Base-by-base conservation (phyloP, 148 eudicot species). In the Camellia japonica region DNA sequence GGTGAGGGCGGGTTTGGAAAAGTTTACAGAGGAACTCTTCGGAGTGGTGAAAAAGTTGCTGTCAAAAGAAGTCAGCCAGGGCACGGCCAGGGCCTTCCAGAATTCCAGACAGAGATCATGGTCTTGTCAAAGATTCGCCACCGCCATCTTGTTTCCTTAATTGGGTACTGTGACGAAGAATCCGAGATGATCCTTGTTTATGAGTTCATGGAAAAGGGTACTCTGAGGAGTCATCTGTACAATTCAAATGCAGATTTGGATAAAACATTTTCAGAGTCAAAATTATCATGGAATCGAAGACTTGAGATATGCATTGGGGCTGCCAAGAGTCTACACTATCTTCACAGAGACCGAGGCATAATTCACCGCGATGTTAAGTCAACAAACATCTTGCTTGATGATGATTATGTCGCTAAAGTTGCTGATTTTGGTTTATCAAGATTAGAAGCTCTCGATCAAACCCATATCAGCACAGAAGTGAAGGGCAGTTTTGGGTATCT, bases 311-410 rank as follows among this genome's bases (percentile, higher is more conserved):
- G 90, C 83, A 83, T 87, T 44, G 89, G 87, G 18, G 85, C 89
- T 9, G 86, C 92, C 0, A 78, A 80, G 66, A 89, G 92, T 30
- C 75, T 90, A 23, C 84, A 90, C 15, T 88, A 89, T 74, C 92
- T 89, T 42, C 92, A 89, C 69, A 80, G 82, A 9, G 82, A 82
- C 12, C 83, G 76, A 38, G 89, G 87, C 58, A 87, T 90, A 80
- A 88, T 90, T 67, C 93, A 90, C 64, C 91, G 93, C 5, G 93
- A 90, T 79, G 88, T 90, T 4, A 90, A 90, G 84, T 87, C 93
- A 11, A 90, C 91, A 5, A 90, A 90, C 81, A 88, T 90, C 68
- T 71, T 90, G 60, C 85, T 90, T 15, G 90, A 90, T 65, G 74
- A 78, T 16, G 66, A 88, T 12, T 84, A 60, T n/a, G 87, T 86